Evolutionary conservation across 805 yeast genomes (phyloP).

Genomic region (Millerozyma acaciae): DNA sequence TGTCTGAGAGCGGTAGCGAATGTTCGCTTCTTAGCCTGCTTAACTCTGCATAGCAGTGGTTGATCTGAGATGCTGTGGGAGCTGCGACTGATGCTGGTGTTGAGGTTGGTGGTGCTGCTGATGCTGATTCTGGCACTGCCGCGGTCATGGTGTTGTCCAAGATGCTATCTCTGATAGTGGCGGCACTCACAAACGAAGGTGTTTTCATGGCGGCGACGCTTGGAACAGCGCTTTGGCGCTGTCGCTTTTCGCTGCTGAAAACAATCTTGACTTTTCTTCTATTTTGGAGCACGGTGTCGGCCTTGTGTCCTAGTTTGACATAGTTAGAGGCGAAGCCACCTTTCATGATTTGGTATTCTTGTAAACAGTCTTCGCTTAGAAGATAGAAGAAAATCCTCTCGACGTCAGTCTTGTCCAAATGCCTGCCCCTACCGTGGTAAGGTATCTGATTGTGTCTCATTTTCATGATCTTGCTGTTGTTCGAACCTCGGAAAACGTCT

Average conservation of each 20-base stretch:
- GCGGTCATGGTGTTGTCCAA: constrained; percentile 1
- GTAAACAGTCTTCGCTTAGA: constrained; percentile 58
- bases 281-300: constrained; percentile 45
- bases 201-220: background rate
- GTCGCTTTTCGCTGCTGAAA: constrained; percentile 30
- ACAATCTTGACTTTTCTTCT: constrained; percentile 47
- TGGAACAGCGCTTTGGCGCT: too few species aligned
- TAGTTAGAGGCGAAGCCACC: constrained; percentile 80
- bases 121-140: background rate
- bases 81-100: background rate
- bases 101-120: background rate
- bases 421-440: constrained; percentile 71
- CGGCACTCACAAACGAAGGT: constrained; percentile 5
- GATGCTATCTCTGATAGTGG: too few species aligned
- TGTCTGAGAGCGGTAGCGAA: constrained; percentile 13
- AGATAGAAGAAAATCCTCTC: constrained; percentile 82
- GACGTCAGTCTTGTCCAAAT: constrained; percentile 59
- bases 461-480: constrained; percentile 53
- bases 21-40: background rate
- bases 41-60: background rate
- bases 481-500: constrained; percentile 77
- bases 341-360: constrained; percentile 70
- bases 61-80: background rate
- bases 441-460: constrained; percentile 58
- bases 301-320: constrained; percentile 57